Evolutionary conservation across 2,329 filamentous ascomycete genomes (phyloP).

Genomic region (Xylariaceae sp.): DNA sequence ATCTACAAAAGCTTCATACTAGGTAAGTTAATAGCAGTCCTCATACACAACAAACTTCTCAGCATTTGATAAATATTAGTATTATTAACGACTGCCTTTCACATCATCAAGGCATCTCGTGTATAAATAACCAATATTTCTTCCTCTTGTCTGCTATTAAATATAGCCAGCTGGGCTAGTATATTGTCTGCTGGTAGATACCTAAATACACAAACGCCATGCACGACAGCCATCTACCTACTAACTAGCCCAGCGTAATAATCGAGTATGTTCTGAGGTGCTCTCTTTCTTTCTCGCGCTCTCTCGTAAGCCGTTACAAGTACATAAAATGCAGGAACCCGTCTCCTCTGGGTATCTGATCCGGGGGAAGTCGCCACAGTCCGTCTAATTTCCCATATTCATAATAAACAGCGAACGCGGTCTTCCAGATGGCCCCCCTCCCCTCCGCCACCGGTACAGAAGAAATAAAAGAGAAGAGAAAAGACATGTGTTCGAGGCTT

Average conservation of each 20-base stretch:
- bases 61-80: too few relatives aligned
- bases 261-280: neutral
- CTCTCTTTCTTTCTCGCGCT: neutral
- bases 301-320: constrained; percentile 24
- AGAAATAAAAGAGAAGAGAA: constrained; percentile 7
- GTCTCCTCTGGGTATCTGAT: constrained; percentile 25
- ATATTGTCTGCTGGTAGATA: neutral
- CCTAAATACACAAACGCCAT: neutral
- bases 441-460: neutral
- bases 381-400: constrained; percentile 21
- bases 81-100: too few relatives aligned
- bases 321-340: constrained; percentile 19
- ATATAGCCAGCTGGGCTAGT: neutral
- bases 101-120: too few relatives aligned
- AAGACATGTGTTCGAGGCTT: neutral
- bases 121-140: neutral
- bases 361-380: constrained; percentile 15
- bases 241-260: neutral
- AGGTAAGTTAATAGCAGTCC: too few relatives aligned
- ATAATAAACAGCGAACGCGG: constrained; percentile 3
- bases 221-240: neutral
- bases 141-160: neutral
- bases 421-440: constrained; percentile 1
- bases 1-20: too few relatives aligned
- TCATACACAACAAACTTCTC: too few relatives aligned